Evolutionary conservation across 2,329 filamentous ascomycete genomes (phyloP).

Genomic region (Sporothrix schenckii): DNA sequence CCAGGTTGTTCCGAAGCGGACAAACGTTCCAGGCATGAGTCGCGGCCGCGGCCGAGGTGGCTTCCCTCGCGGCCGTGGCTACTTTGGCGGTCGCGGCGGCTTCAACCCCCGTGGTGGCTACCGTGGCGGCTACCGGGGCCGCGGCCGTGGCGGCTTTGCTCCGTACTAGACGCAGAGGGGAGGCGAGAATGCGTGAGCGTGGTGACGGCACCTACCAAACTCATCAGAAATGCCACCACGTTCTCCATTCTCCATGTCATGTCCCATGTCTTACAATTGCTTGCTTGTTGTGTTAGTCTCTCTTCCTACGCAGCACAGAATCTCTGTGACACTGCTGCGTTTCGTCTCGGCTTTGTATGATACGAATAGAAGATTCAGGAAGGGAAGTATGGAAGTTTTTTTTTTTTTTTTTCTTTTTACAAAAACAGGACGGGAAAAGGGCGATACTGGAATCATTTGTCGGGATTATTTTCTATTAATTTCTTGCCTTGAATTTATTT

Average conservation of each 20-base stretch:
- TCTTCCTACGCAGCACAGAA: conserved; percentile 1
- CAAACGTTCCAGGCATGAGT: conserved; percentile 93
- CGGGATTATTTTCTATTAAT: neutral
- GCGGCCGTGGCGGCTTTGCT: conserved; percentile 51
- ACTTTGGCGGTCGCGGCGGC: conserved; percentile 57
- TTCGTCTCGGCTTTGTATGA: conserved; percentile 25
- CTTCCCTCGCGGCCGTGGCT: conserved; percentile 55
- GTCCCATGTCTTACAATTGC: neutral
- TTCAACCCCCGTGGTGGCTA: conserved; percentile 57
- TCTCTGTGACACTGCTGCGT: neutral
- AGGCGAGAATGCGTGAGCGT: neutral
- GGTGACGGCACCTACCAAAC: neutral
- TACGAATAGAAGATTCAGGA: conserved; percentile 15
- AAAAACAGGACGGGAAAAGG: neutral
- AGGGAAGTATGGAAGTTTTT: conserved; percentile 5
- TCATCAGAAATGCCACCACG: neutral
- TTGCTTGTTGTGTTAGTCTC: neutral
- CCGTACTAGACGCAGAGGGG: conserved; percentile 5
- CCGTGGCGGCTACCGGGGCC: conserved; percentile 66
- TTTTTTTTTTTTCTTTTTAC: neutral
- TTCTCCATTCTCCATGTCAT: neutral
- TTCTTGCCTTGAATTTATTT: neutral
- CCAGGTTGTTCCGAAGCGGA: conserved; percentile 82
- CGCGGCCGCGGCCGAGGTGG: conserved; percentile 67
- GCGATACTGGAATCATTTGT: neutral